Evolutionary conservation across 1,284 basidiomycete genomes (phyloP).

Genomic region (Pascua sp.): DNA sequence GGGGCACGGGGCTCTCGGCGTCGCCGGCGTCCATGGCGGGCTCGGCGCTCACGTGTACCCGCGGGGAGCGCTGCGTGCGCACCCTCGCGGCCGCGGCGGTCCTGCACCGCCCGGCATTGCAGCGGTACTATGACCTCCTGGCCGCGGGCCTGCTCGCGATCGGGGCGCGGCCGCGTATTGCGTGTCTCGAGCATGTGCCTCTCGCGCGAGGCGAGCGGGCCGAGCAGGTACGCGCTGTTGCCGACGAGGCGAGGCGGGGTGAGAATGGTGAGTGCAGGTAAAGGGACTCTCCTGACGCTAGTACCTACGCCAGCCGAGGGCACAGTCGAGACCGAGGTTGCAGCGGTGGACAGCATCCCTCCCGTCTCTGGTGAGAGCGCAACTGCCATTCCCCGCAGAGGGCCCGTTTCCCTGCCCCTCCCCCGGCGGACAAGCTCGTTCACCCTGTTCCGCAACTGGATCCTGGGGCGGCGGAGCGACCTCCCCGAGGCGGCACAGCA

Average conservation of each 20-base stretch:
- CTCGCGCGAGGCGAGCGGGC: background rate
- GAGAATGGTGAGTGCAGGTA: background rate
- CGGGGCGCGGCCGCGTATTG: background rate
- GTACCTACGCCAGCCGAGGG: background rate
- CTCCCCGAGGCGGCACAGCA: too few species aligned
- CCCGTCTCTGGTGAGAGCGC: background rate
- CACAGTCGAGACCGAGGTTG: background rate
- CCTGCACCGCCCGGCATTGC: background rate
- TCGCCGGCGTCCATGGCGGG: too few species aligned
- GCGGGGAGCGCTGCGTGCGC: background rate
- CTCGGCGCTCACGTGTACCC: background rate
- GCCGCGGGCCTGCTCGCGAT: background rate
- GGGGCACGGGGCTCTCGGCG: too few species aligned
- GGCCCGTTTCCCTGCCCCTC: background rate
- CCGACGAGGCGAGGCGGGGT: background rate
- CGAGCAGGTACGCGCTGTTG: slow-evolving; percentile 1
- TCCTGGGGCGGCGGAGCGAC: too few species aligned
- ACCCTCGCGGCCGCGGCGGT: background rate
- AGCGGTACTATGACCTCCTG: slow-evolving; percentile 2
- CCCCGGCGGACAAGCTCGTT: too few species aligned
- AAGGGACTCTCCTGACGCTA: too few species aligned
- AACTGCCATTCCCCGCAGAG: background rate
- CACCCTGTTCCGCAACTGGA: too few species aligned
- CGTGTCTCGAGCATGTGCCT: background rate
- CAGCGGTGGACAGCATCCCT: background rate